phyloP scores from a whole-genome alignment of 495 filamentous ascomycete genomes.

The Lasiosphaeria miniovina region DNA sequence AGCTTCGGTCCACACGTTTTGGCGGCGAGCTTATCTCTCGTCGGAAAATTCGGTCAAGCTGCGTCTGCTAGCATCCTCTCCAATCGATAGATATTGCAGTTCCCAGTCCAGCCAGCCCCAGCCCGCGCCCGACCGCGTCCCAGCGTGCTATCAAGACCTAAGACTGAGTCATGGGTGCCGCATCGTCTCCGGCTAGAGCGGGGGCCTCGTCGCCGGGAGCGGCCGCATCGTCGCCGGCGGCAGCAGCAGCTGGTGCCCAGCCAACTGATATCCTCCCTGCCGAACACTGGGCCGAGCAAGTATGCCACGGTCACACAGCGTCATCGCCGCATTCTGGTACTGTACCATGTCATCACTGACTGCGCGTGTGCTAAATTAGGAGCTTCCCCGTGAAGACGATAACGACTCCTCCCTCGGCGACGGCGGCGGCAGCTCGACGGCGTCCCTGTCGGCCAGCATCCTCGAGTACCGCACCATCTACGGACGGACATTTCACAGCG shows the following conservation, averaged over 20 bases:
- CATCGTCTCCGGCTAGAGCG: no score
- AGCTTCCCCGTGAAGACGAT: slow-evolving; percentile 24
- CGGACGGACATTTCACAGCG: slow-evolving; percentile 39
- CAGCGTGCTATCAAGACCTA: no score
- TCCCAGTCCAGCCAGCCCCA: no score
- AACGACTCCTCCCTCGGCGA: slow-evolving; percentile 37
- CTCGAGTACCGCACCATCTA: slow-evolving; percentile 41
- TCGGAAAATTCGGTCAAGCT: no score
- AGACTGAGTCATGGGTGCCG: no score
- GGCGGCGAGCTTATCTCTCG: no score
- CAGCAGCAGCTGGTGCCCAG: neutral
- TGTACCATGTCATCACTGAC: neutral
- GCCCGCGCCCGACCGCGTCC: no score
- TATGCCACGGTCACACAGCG: neutral
- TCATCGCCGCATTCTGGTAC: neutral
- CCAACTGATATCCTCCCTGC: slow-evolving; percentile 5
- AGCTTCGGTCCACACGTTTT: no score
- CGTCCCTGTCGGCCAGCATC: slow-evolving; percentile 43
- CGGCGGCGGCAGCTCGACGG: slow-evolving; percentile 36
- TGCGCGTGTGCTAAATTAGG: neutral
- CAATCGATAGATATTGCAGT: no score
- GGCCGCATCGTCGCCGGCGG: no score
- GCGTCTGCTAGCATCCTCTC: no score
- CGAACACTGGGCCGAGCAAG: slow-evolving; percentile 12
- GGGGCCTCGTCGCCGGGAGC: no score